Base-by-base conservation (phyloP, 352 stramenopile genomes). In the Pythium brachiatum region DNA sequence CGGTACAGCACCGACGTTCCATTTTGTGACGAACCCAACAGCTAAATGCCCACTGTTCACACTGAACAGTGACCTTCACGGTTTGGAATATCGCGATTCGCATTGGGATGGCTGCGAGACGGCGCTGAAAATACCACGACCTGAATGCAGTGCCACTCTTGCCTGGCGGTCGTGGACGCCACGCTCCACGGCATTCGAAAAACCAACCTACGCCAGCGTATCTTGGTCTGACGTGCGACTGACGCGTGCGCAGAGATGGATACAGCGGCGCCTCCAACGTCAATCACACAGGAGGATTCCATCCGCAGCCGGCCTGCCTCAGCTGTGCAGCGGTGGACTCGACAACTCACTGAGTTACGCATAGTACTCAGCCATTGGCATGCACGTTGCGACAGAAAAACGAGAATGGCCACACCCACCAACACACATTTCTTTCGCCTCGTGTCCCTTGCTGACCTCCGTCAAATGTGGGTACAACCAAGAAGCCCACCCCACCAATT, bases 201-300 rank as follows among this genome's bases (percentile, higher is more conserved):
- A 38, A 41, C 23, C 12, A 54, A 38, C 47, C 34, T 56, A 36
- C 59, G 50, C 59, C 48, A 65, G 48, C 50, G 39, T 36, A 65
- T 65, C 59, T 29, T 54, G 3, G 46, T 31, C 50, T 54, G 57
- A 44, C 59, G 59, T 65, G 59, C 59, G 34, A 52, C 13, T 64
- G 57, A 57, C 57, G 57, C 48, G 47, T 51, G 48, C 41, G 12
- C n/a, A 38, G 32, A 18, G 57, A 63, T 63, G 57, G 57, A 48
- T 36, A 21, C 11, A 29, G 36, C 18, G 18, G 4, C 25, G n/a
- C 51, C 27, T 44, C 29, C 9, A 32, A 16, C 31, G 51, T 34
- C 29, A 34, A 34, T 34, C 29, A 34, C 29, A 34, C 29, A 34
- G 29, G 29, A 34, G 29, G 29, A 34, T 34, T 34, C 29, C 29